Percentiles rank a stretch among this genome's conserved stretches.
These are phyloP conservation scores for Colletotrichum truncatum DNA, from an alignment of 2,329 filamentous ascomycete genomes.

Conservation along the genomic window DNA sequence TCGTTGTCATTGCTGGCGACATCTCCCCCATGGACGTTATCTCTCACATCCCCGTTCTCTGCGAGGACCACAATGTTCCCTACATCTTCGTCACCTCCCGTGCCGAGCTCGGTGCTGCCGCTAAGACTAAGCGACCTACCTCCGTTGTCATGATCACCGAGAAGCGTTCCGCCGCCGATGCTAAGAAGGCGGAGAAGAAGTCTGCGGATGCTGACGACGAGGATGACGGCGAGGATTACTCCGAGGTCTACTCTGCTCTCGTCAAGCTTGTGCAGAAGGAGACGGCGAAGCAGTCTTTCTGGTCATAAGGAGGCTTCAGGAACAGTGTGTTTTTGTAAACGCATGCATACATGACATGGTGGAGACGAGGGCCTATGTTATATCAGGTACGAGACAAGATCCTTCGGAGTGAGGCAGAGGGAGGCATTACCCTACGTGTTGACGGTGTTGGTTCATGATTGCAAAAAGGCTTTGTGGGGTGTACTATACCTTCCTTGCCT, in stretches of 20 bases:
- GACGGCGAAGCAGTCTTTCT: constrained; percentile 64
- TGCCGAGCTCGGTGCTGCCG: constrained; percentile 92
- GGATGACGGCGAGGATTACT: constrained; percentile 67
- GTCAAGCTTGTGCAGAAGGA: constrained; percentile 75
- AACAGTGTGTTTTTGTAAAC: constrained; percentile 14
- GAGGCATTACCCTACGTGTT: no score
- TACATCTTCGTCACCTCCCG: constrained; percentile 95
- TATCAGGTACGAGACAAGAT: not conserved
- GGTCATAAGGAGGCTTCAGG: constrained; percentile 45
- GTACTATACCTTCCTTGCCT: constrained; percentile 30
- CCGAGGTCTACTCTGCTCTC: constrained; percentile 70
- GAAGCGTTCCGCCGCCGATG: constrained; percentile 58
- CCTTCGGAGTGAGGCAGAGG: not conserved
- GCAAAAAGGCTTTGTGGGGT: constrained; percentile 24
- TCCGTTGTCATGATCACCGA: constrained; percentile 91
- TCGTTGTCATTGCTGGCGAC: constrained; percentile 94
- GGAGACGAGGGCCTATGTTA: not conserved
- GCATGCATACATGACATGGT: not conserved
- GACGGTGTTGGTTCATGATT: constrained; percentile 8
- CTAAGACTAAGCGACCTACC: constrained; percentile 94
- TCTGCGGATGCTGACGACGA: constrained; percentile 53
- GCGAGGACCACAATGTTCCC: constrained; percentile 97
- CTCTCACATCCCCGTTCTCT: constrained; percentile 95
- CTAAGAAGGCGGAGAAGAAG: constrained; percentile 53
- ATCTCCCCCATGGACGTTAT: constrained; percentile 99